Conservation (phyloP, 306 rosid species). For the Lathyrus aphaca region DNA sequence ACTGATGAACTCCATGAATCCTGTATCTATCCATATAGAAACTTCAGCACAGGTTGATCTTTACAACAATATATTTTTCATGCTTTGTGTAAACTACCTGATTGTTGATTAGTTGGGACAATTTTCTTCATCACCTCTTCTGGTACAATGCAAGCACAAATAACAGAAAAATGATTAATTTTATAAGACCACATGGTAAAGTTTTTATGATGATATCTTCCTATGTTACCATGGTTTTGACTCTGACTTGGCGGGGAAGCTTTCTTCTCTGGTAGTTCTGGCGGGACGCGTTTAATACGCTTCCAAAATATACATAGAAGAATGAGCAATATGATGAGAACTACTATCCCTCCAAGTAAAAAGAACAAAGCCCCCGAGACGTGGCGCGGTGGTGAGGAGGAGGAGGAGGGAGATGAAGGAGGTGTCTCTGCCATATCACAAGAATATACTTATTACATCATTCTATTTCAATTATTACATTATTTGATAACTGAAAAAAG, state of each 20-base stretch:
- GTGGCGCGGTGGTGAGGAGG: constrained; percentile 17
- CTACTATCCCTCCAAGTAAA: constrained; percentile 65
- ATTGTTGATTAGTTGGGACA: constrained; percentile 37
- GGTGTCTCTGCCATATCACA: constrained; percentile 42
- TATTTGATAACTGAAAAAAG: background rate
- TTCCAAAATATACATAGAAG: constrained; percentile 57
- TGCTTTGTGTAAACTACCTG: constrained; percentile 50
- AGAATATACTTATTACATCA: background rate
- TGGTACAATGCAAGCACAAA: constrained; percentile 36
- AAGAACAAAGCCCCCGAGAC: constrained; percentile 48
- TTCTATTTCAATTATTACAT: background rate
- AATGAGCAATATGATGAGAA: constrained; percentile 56
- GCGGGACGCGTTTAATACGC: constrained; percentile 42
- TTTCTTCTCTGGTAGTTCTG: constrained; percentile 23
- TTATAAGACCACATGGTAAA: constrained; percentile 32
- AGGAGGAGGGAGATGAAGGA: constrained; percentile 40
- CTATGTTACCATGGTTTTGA: constrained; percentile 43
- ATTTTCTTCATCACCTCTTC: constrained; percentile 49
- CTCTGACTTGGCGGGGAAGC: constrained; percentile 33
- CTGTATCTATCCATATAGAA: constrained; percentile 46
- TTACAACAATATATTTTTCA: too few relatives aligned
- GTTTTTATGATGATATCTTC: constrained; percentile 3
- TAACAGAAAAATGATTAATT: constrained; percentile 34
- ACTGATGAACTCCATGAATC: constrained; percentile 55
- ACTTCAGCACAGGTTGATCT: constrained; percentile 18